Evolutionary conservation across 208 protist genomes (phyloP), one percentile per base, ranked within the genome.

Genomic region (Trypanosoma grayi): DNA sequence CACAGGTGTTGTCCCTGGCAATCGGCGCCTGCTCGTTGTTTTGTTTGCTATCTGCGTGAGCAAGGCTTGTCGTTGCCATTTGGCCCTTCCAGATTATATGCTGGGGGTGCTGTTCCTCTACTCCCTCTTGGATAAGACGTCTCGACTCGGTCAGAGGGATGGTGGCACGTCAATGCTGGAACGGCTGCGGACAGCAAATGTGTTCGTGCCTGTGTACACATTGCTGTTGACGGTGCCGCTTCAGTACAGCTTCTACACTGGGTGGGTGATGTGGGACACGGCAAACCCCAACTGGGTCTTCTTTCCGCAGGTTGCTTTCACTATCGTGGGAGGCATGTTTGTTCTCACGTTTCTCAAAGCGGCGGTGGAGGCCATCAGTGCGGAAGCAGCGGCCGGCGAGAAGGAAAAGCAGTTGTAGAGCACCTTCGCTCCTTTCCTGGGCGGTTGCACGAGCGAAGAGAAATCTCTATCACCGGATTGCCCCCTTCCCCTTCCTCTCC

Each of bases 231-330:
- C 60, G n/a, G 48, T 83, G 9, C 74, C 83, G 8, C 52, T 85
- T 9, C 67, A 87, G 66, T 56, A 83, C n/a, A 70, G 64, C 52
- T 87, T 93, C 52, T 93, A 87, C 70, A 60, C 59, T 0, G 79
- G 73, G 8, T 91, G 80, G 76, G 78, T 69, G 9, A 59, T 87
- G 56, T 78, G 76, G 46, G 75, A 86, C 58, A 78, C 70, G 18
- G 60, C 73, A 33, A 93, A 93, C 39, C 77, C 75, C 8, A 93
- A 93, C 50, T 93, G 81, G 83, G 69, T 90, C 20, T 87, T 93
- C 53, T 93, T 89, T 58, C 60, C 79, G 0, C 75, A 87, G 33
- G 52, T 83, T 37, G 82, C 57, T 14, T 81, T 83, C 60, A 56
- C 72, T 25, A 14, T 69, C 2, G 64, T 58, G 20, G 50, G 69